A percentile compares a stretch with the other conserved stretches of the same genome.
These are phyloP conservation scores for Auriscalpium orientale DNA, from an alignment of 768 basidiomycete genomes.

Conservation along the genomic window DNA sequence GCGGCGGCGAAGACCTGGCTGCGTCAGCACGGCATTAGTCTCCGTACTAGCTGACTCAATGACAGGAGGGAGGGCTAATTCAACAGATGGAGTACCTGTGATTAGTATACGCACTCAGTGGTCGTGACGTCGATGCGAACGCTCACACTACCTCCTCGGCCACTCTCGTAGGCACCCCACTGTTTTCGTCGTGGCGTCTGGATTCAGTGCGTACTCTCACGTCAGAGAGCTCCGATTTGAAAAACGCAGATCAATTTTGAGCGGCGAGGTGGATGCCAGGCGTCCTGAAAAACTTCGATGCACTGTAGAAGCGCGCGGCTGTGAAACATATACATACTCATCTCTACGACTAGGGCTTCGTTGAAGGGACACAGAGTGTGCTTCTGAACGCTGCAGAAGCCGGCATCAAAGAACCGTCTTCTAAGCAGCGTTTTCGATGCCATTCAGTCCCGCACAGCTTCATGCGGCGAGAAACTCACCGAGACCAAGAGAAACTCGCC, in stretches of 20 bases:
- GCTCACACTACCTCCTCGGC: constrained; percentile 20
- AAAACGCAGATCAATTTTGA: not conserved
- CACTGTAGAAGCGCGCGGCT: too few relatives aligned
- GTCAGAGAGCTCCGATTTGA: constrained; percentile 30
- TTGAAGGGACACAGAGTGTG: too few relatives aligned
- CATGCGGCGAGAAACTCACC: too few relatives aligned
- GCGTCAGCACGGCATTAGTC: too few relatives aligned
- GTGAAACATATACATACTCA: too few relatives aligned
- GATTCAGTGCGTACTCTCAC: constrained; percentile 23
- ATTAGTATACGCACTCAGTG: constrained; percentile 3
- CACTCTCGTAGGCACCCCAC: constrained; percentile 27
- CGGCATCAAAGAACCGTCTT: too few relatives aligned
- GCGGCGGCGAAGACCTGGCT: constrained; percentile 16
- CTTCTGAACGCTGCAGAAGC: too few relatives aligned
- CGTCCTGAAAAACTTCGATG: too few relatives aligned
- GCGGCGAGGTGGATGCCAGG: not conserved
- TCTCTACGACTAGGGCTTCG: too few relatives aligned
- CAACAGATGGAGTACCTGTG: not conserved
- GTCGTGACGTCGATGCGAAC: constrained; percentile 21
- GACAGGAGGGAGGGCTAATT: constrained; percentile 24
- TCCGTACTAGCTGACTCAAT: constrained; percentile 21
- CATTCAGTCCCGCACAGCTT: too few relatives aligned
- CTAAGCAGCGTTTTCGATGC: constrained; percentile 8
- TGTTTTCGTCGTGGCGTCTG: constrained; percentile 11
- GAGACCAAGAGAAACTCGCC: too few relatives aligned